Percentiles rank a stretch among this genome's conserved stretches.
Evolutionary conservation across 2,329 filamentous ascomycete genomes (phyloP).

Genomic region (Penicillium sp.): DNA sequence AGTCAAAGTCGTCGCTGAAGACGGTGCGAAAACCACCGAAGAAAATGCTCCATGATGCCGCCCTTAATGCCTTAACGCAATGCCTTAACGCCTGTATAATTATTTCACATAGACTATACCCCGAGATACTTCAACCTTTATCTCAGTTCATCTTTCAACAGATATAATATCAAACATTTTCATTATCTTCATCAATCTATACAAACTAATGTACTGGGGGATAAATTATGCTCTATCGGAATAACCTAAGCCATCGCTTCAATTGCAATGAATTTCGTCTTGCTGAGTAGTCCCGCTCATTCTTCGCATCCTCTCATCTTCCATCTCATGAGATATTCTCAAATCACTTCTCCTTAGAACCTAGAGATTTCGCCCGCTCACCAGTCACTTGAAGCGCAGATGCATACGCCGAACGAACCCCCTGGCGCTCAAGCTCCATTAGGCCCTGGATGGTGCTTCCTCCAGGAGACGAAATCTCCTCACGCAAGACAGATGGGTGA

Average conservation of each 20-base stretch:
- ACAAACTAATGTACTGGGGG: neutral
- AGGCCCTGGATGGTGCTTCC: constrained; percentile 15
- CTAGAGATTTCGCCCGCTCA: neutral
- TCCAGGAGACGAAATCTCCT: constrained; percentile 18
- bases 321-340: neutral
- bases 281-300: neutral
- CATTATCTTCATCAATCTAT: neutral
- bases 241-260: neutral
- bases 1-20: constrained; percentile 20
- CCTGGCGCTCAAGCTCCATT: constrained; percentile 12
- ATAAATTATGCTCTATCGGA: neutral
- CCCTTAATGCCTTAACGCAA: neutral
- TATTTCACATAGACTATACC: neutral
- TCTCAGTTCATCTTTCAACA: neutral
- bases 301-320: neutral
- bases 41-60: neutral
- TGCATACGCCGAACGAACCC: constrained; percentile 13
- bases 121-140: neutral
- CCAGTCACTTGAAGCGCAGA: neutral
- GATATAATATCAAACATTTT: neutral
- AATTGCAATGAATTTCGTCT: neutral
- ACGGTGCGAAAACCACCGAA: neutral
- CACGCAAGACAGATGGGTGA: constrained; percentile 13
- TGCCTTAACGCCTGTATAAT: neutral
- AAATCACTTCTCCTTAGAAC: neutral